A percentile compares a stretch with the other conserved stretches of the same genome.
Conservation (phyloP, 768 basidiomycete species). For the Pulveroboletus sp. region DNA sequence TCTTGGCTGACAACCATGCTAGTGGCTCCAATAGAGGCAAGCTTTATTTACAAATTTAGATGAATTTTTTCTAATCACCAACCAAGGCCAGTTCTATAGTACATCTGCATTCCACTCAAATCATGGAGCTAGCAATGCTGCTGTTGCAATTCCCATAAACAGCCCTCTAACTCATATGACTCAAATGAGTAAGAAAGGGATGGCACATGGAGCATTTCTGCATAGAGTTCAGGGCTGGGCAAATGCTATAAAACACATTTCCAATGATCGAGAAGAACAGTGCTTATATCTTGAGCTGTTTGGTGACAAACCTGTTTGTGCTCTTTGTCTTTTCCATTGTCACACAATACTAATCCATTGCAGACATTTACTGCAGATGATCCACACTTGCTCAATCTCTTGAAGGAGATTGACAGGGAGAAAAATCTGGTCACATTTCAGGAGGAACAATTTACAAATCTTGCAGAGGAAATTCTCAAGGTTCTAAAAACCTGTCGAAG, state of each 20-base stretch:
- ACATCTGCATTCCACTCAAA: background rate
- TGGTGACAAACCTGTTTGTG: constrained; percentile 18
- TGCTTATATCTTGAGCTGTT: constrained; percentile 8
- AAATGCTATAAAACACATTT: constrained; percentile 4
- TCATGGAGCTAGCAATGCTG: background rate
- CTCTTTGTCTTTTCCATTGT: background rate
- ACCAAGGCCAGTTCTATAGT: no score
- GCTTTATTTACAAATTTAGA: background rate
- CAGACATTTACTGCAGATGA: constrained; percentile 3
- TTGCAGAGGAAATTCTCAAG: constrained; percentile 6
- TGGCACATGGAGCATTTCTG: background rate
- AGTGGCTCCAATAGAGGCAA: background rate
- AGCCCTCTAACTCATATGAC: background rate
- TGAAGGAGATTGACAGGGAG: constrained; percentile 20
- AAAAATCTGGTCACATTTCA: constrained; percentile 20
- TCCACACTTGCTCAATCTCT: constrained; percentile 14
- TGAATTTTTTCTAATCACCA: background rate
- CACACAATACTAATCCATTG: background rate
- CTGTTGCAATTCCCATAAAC: background rate
- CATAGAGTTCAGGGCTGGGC: constrained; percentile 16
- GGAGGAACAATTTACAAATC: constrained; percentile 10
- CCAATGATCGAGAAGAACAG: background rate
- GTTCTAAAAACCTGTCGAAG: background rate
- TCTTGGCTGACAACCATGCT: background rate
- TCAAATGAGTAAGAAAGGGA: background rate